Evolutionary conservation across 1,284 basidiomycete species (phyloP).

Genomic region (Marasmius sp.): DNA sequence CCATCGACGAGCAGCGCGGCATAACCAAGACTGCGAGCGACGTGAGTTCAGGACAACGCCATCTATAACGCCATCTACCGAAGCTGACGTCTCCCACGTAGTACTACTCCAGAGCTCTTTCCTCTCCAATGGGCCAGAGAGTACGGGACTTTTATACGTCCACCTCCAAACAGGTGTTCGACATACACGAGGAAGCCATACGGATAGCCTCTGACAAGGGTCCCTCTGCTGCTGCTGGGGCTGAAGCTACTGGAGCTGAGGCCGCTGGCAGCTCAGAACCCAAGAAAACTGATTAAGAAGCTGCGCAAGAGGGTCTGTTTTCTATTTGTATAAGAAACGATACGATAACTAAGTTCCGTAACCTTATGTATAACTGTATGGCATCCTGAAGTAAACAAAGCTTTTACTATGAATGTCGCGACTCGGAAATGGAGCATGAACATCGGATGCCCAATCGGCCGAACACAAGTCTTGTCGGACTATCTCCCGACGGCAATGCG

Average conservation of each 20-base stretch:
- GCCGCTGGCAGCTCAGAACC: neutral
- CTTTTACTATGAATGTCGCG: too few relatives aligned
- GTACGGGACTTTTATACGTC: slow-evolving; percentile 76
- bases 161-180: slow-evolving; percentile 78
- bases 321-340: too few relatives aligned
- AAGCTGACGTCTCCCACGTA: slow-evolving; percentile 25
- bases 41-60: slow-evolving; percentile 37
- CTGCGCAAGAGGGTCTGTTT: too few relatives aligned
- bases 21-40: slow-evolving; percentile 67
- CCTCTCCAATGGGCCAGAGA: slow-evolving; percentile 76
- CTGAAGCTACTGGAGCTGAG: neutral
- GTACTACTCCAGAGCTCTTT: slow-evolving; percentile 80
- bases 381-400: too few relatives aligned
- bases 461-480: too few relatives aligned
- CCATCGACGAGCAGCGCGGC: slow-evolving; percentile 82
- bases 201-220: slow-evolving; percentile 68
- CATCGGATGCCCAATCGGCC: too few relatives aligned
- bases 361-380: too few relatives aligned
- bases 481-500: too few relatives aligned
- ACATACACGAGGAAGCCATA: slow-evolving; percentile 87
- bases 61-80: slow-evolving; percentile 3
- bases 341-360: too few relatives aligned
- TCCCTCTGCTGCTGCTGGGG: slow-evolving; percentile 7
- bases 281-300: neutral
- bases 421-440: too few relatives aligned